Percentiles rank a stretch among this genome's conserved stretches.
Conservation (phyloP, 176 grass and related monocot genomes). For the Avena sativa region DNA sequence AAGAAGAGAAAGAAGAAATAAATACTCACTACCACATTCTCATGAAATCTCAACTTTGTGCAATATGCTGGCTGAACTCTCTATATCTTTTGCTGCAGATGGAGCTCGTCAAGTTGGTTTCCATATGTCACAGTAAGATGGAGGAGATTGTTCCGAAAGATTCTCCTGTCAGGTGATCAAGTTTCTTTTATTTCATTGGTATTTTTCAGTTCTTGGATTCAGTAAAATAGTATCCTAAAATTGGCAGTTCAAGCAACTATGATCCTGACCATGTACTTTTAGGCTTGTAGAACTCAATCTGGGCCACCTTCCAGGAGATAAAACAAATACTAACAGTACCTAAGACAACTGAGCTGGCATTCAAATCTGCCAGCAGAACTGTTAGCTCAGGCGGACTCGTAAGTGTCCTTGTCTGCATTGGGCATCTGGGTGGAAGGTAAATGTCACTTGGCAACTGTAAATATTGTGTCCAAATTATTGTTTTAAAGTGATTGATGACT, state of each 20-base stretch:
- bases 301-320: constrained; percentile 90
- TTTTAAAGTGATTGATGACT: background rate
- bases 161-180: constrained; percentile 60
- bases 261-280: constrained; percentile 24
- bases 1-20: background rate
- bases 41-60: background rate
- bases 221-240: constrained; percentile 11
- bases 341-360: constrained; percentile 69
- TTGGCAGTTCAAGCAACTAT: background rate
- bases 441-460: background rate
- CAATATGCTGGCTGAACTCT: constrained; percentile 3
- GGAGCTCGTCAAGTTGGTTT: constrained; percentile 65
- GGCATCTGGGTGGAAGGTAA: constrained; percentile 92
- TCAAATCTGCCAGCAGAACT: constrained; percentile 73
- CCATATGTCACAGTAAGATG: constrained; percentile 77
- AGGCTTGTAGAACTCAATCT: constrained; percentile 91
- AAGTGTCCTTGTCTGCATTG: constrained; percentile 83
- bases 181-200: background rate
- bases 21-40: background rate
- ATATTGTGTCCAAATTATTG: background rate
- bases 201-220: background rate
- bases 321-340: constrained; percentile 73
- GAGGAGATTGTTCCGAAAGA: constrained; percentile 73
- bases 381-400: constrained; percentile 68
- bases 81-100: constrained; percentile 42